Evolutionary conservation across 495 filamentous ascomycete species (phyloP).

Genomic region (Achaetomiella virescens): DNA sequence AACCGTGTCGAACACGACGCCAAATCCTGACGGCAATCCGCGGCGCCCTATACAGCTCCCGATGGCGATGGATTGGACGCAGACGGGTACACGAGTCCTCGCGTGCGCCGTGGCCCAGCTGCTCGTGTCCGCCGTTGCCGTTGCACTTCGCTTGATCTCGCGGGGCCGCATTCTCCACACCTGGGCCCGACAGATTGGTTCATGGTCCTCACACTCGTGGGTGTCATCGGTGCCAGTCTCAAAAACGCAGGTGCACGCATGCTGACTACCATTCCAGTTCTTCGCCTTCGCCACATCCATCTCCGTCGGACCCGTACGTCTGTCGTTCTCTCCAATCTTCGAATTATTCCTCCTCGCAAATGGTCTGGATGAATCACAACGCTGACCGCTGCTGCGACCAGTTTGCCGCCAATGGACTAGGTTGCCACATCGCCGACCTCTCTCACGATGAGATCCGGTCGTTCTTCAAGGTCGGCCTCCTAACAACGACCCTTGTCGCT

Average conservation of each 20-base stretch:
- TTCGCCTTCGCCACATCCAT: not conserved
- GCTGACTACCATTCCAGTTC: not conserved
- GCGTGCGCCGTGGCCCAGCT: not conserved
- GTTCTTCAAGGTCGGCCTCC: not conserved
- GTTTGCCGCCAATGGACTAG: not conserved
- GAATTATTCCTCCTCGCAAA: no score
- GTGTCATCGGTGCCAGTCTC: not conserved
- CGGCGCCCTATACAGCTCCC: no score
- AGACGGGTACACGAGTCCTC: not conserved
- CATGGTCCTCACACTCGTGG: constrained; percentile 5
- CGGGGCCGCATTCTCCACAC: constrained; percentile 7
- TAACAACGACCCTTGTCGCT: no score
- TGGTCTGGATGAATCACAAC: no score
- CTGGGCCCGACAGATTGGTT: constrained; percentile 11
- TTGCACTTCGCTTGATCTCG: constrained; percentile 11
- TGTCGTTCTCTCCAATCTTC: no score
- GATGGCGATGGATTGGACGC: constrained; percentile 10
- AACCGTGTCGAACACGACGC: no score
- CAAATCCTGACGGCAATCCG: no score
- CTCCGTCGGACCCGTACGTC: not conserved
- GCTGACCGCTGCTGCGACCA: constrained; percentile 1
- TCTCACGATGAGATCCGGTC: not conserved
- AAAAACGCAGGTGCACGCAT: not conserved
- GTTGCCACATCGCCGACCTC: not conserved
- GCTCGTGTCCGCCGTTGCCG: not conserved